phyloP scores from a whole-genome alignment of 768 basidiomycete genomes.

The Lactifluus subvellereus region DNA sequence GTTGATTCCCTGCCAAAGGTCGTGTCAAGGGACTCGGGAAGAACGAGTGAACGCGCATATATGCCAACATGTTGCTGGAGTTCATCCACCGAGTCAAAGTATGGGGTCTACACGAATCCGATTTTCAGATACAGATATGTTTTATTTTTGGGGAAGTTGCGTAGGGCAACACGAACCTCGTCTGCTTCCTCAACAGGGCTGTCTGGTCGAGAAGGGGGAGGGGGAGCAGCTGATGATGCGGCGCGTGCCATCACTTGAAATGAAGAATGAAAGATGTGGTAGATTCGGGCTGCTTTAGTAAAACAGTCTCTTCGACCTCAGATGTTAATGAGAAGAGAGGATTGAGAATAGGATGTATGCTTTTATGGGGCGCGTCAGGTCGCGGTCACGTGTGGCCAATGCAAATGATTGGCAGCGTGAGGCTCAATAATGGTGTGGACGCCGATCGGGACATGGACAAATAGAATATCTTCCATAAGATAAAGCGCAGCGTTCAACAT shows the following conservation, averaged over 20 bases:
- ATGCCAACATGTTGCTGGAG: constrained; percentile 29
- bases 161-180: constrained; percentile 7
- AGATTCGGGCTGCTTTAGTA: background rate
- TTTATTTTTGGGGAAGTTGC: background rate
- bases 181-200: constrained; percentile 19
- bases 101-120: constrained; percentile 21
- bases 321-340: background rate
- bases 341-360: background rate
- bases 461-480: background rate
- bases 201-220: constrained; percentile 19
- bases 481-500: background rate
- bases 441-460: background rate
- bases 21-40: background rate
- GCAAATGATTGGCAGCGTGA: background rate
- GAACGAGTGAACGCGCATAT: constrained; percentile 13
- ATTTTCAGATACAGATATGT: background rate
- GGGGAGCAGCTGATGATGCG: constrained; percentile 11
- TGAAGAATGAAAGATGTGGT: background rate
- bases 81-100: constrained; percentile 30
- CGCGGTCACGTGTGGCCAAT: constrained; percentile 7
- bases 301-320: background rate
- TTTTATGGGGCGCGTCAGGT: constrained; percentile 9
- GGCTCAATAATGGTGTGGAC: background rate
- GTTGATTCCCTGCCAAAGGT: constrained; percentile 70
- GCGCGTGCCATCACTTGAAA: constrained; percentile 18